Conservation (phyloP, 2,329 filamentous ascomycete genomes). For the Monilinia vaccinii-corymbosi region DNA sequence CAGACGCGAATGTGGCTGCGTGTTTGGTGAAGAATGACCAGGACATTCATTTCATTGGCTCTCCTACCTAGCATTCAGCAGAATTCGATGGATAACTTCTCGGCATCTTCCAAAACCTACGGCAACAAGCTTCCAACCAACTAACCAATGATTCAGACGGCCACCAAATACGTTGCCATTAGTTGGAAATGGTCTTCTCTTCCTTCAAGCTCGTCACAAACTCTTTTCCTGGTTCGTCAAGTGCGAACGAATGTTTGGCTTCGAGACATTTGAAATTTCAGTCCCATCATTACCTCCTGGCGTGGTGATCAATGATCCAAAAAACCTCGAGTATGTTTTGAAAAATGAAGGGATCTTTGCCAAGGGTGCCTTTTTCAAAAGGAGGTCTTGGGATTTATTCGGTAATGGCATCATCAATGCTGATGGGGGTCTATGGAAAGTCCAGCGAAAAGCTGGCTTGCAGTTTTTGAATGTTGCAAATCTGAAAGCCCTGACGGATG, state of each 20-base stretch:
- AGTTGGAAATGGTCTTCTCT: conserved; percentile 51
- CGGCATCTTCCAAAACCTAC: too few relatives aligned
- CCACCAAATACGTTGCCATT: conserved; percentile 36
- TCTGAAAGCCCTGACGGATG: conserved; percentile 46
- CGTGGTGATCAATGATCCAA: conserved; percentile 53
- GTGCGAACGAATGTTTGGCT: conserved; percentile 46
- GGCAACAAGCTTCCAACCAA: background rate
- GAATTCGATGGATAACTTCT: background rate
- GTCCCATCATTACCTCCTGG: conserved; percentile 54
- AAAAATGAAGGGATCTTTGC: conserved; percentile 50
- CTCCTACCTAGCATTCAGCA: background rate
- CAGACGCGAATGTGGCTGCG: background rate
- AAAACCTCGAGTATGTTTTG: conserved; percentile 53
- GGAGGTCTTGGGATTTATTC: conserved; percentile 52
- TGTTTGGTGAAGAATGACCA: too few relatives aligned
- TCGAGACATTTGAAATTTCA: conserved; percentile 52
- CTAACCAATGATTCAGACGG: conserved; percentile 15
- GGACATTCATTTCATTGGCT: background rate
- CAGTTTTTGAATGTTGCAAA: conserved; percentile 50
- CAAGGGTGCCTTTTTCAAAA: conserved; percentile 54
- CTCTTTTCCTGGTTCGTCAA: conserved; percentile 54
- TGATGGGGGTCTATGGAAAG: conserved; percentile 53
- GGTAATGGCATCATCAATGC: conserved; percentile 58
- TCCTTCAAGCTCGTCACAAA: conserved; percentile 49
- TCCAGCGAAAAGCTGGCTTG: conserved; percentile 52